Conservation (phyloP, 1,284 basidiomycete genomes). For the Sphaerobolus stellatus region DNA sequence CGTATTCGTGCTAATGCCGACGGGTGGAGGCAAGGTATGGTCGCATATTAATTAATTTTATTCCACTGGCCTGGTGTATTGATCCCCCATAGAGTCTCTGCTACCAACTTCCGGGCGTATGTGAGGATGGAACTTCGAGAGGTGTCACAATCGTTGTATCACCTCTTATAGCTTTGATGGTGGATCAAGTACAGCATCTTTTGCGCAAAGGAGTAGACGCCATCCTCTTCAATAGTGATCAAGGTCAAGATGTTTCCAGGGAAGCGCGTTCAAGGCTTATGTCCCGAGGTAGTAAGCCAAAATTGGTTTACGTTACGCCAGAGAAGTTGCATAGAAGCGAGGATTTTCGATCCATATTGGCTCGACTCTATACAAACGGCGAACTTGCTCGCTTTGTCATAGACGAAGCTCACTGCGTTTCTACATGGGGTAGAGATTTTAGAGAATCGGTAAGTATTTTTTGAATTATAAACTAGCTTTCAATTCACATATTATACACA, state of each 20-base stretch:
- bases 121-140: conserved; percentile 65
- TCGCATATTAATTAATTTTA: conserved; percentile 36
- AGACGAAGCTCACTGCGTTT: conserved; percentile 95
- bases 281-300: conserved; percentile 45
- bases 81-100: conserved; percentile 29
- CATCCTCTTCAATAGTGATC: conserved; percentile 69
- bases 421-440: conserved; percentile 84
- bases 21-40: conserved; percentile 85
- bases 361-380: conserved; percentile 52
- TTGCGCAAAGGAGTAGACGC: conserved; percentile 67
- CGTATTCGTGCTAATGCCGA: conserved; percentile 96
- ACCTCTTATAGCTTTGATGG: conserved; percentile 88
- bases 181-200: conserved; percentile 85
- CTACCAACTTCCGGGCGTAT: conserved; percentile 79
- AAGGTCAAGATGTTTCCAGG: conserved; percentile 46
- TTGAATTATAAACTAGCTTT: not conserved
- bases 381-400: conserved; percentile 88
- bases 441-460: conserved; percentile 59
- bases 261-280: conserved; percentile 41
- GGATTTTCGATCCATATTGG: conserved; percentile 57
- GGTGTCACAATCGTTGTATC: conserved; percentile 93
- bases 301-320: conserved; percentile 89
- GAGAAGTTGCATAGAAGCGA: conserved; percentile 77
- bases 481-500: conserved; percentile 16
- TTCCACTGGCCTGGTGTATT: conserved; percentile 63